Evolutionary conservation across 1,284 basidiomycete species (phyloP), one percentile per base, ranked within the genome.

Genomic region (Ceratobasidium sp.): DNA sequence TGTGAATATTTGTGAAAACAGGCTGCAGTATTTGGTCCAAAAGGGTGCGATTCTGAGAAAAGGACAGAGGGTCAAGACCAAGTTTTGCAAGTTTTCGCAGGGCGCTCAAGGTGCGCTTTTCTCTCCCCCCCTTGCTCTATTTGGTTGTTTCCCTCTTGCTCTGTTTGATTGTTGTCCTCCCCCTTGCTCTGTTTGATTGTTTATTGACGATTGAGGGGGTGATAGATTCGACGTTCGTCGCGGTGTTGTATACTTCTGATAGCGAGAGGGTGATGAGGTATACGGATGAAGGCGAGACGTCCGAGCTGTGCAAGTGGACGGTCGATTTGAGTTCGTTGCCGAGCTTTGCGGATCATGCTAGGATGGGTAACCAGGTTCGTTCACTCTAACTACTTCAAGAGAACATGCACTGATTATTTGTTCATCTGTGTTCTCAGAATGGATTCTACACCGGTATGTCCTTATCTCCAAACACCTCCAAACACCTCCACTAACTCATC

Each of bases 21-120:
- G 94, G 81, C 85, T 95, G 80, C 93, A 95, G 83, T 95, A 95
- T 84, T 88, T 95, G 70, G 93, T 95, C 53, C 81, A 82, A 80
- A 94, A 94, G 85, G 94, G 94, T 77, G 93, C 93, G 42, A 94
- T 95, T 82, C 84, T 95, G 81, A 89, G 93, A 76, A 95, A 94
- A 85, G 94, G 94, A 90, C 93, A 95, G 87, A 89, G 92, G 69
- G 85, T 95, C 78, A 91, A 89, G 81, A 94, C 92, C 53, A 93
- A 92, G 83, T 94, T 95, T 81, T 85, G 84, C 82, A 84, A 84
- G 77, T 84, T 82, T 76, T 82, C 82, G 15, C 76, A 78, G 39
- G 77, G 77, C 10, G 68, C 78, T 42, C 77, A 78, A 79, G 82
- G 82, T 81, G 53, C 51, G 77, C 33, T 55, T 46, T 20, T 20